Evolutionary conservation across 306 rosid genomes (phyloP).

Genomic region (Calophaca sinica): DNA sequence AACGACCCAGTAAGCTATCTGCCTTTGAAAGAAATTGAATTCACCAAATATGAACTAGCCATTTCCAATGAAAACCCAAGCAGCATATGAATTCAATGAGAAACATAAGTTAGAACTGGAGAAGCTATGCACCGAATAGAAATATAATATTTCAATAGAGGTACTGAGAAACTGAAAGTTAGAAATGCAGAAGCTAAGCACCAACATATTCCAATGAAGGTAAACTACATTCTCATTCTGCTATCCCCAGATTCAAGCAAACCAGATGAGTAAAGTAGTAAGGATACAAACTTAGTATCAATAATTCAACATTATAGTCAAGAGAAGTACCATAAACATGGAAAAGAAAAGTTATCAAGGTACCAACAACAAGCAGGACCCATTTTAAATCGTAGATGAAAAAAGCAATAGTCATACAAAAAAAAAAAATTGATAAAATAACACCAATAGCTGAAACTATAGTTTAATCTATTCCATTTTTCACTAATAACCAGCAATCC

Average conservation of each 20-base stretch:
- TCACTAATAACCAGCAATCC: no score
- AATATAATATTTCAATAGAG: constrained; percentile 10
- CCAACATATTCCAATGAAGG: constrained; percentile 9
- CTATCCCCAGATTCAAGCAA: constrained; percentile 21
- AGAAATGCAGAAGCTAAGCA: constrained; percentile 33
- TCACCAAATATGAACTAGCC: no score
- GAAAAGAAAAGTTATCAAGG: constrained; percentile 8
- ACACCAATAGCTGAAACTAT: not conserved
- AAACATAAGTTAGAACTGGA: constrained; percentile 5
- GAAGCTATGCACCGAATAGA: constrained; percentile 18
- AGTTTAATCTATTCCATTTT: not conserved
- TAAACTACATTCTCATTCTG: constrained; percentile 19
- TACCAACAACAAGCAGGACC: not conserved
- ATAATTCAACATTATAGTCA: constrained; percentile 3
- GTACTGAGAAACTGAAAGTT: not conserved
- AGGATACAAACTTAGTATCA: not conserved
- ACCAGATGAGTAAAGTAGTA: not conserved
- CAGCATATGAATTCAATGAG: no score
- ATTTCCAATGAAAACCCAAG: no score
- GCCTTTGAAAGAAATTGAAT: not conserved
- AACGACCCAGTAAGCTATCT: not conserved
- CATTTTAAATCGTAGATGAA: not conserved
- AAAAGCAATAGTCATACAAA: constrained; percentile 6
- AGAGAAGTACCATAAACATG: not conserved
- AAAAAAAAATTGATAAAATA: not conserved